Percentiles rank a stretch among this genome's conserved stretches.
Conservation (phyloP, 129 eudicot genomes). For the Silybum marianum region DNA sequence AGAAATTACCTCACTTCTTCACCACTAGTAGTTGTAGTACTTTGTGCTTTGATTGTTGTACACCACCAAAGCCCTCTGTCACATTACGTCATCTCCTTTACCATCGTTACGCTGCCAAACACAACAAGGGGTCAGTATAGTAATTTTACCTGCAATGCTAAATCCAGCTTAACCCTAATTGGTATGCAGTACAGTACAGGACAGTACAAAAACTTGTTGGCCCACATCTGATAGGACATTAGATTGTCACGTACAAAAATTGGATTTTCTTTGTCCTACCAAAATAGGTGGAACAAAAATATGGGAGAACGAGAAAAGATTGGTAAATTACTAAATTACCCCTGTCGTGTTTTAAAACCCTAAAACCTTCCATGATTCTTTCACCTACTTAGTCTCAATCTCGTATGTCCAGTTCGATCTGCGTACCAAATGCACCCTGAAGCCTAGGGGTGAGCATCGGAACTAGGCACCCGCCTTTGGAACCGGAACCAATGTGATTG, state of each 20-base stretch:
- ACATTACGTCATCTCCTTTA: slow-evolving; percentile 16
- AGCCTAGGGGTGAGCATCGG: slow-evolving; percentile 13
- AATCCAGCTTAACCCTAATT: slow-evolving; percentile 53
- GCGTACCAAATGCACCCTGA: slow-evolving; percentile 26
- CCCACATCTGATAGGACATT: not conserved
- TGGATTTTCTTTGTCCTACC: no score
- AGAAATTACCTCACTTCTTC: slow-evolving; percentile 33
- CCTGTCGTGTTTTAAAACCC: not conserved
- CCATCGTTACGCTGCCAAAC: slow-evolving; percentile 21
- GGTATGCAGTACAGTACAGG: slow-evolving; percentile 40
- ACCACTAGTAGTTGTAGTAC: not conserved
- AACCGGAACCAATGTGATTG: no score
- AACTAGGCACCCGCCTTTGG: no score
- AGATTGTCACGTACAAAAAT: not conserved
- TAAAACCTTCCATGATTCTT: no score
- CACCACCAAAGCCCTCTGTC: not conserved
- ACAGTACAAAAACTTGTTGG: slow-evolving; percentile 3
- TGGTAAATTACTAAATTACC: no score
- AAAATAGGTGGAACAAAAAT: no score
- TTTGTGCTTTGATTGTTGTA: slow-evolving; percentile 18
- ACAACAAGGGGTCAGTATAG: not conserved
- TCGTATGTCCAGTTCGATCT: not conserved
- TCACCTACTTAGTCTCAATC: not conserved
- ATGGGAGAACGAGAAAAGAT: no score
- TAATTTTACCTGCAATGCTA: slow-evolving; percentile 56